Evolutionary conservation across 768 basidiomycete species (phyloP).

Genomic region (Boletus tylopilopsis): DNA sequence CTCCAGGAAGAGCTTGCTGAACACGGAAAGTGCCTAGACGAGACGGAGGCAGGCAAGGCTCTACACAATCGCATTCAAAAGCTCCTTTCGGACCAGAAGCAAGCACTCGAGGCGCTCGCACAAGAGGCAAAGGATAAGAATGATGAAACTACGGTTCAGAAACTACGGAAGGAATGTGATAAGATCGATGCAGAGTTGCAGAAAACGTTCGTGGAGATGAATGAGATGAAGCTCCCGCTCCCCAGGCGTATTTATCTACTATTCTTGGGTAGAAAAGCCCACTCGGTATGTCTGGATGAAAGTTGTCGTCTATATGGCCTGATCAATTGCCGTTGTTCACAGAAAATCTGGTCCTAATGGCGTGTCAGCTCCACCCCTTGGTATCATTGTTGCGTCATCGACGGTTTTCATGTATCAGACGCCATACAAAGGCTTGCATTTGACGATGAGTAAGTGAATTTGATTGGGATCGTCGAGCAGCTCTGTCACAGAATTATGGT

Average conservation of each 20-base stretch:
- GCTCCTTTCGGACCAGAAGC: slow-evolving; percentile 17
- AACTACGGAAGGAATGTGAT: slow-evolving; percentile 11
- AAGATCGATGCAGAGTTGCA: slow-evolving; percentile 7
- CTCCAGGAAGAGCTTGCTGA: slow-evolving; percentile 20
- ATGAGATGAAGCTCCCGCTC: slow-evolving; percentile 15
- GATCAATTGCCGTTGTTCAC: too few species aligned
- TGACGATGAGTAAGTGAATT: too few species aligned
- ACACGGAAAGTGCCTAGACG: slow-evolving; percentile 13
- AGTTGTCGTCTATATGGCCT: too few species aligned
- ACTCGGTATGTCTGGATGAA: slow-evolving; percentile 5
- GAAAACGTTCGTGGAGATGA: slow-evolving; percentile 22
- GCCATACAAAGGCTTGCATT: too few species aligned
- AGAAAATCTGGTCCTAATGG: too few species aligned
- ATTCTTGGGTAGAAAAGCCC: slow-evolving; percentile 8
- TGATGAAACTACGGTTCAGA: slow-evolving; percentile 8
- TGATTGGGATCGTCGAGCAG: too few species aligned
- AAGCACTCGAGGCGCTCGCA: slow-evolving; percentile 11
- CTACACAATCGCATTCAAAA: slow-evolving; percentile 15
- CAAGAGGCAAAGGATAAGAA: slow-evolving; percentile 14
- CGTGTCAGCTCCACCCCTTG: too few species aligned
- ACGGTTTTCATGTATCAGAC: too few species aligned
- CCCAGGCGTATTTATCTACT: slow-evolving; percentile 6
- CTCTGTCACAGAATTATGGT: too few species aligned
- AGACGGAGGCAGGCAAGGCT: slow-evolving; percentile 21
- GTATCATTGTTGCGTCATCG: too few species aligned